Base-by-base conservation (phyloP, 1,139 yeast species). In the Yamadazyma dushanensis region DNA sequence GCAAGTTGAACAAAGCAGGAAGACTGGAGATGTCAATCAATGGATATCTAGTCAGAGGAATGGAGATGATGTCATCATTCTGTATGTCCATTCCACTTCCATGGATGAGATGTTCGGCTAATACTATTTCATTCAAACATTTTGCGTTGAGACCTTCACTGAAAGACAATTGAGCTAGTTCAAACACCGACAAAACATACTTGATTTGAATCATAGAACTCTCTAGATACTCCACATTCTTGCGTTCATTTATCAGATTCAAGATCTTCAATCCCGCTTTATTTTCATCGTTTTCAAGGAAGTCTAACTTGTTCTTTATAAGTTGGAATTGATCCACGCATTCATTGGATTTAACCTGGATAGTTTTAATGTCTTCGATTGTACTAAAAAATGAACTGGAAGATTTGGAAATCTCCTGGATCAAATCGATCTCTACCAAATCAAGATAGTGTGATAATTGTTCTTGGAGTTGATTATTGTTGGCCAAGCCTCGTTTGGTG, bases 371-470 rank as follows among this genome's bases (percentile, higher is more conserved):
- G 47, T 87, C 95, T 38, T 81, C 89, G 39, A 94, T 65, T 0
- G 96, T 90, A 35, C 78, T 78, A 59, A 90, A 89, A 54, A 92
- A 92, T 3, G 90, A 81, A 40, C 80, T 79, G 0, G 96, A 86
- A 0, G 96, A 83, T 46, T 78, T 78, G 8, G 96, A 83, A 25
- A 92, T 89, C 56, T 90, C 96, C 31, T 77, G 73, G 15, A 90
- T 84, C 32, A 92, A 63, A 45, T 84, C 81, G 28, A 86, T 67
- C 57, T 92, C 98, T 1, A 92, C 90, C 1, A 81, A 70, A 57
- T 92, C 98, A 40, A 92, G 67, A 54, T 89, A 88, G 61, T 81
- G 80, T 2, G 94, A 84, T 29, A 92, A 65, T 50, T 80, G 80
- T 31, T 89, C 96, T 51, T 85, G 96, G n/a, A 90, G 58, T 29